phyloP scores from a whole-genome alignment of 164 flowering plant species.

The Piper betle region DNA sequence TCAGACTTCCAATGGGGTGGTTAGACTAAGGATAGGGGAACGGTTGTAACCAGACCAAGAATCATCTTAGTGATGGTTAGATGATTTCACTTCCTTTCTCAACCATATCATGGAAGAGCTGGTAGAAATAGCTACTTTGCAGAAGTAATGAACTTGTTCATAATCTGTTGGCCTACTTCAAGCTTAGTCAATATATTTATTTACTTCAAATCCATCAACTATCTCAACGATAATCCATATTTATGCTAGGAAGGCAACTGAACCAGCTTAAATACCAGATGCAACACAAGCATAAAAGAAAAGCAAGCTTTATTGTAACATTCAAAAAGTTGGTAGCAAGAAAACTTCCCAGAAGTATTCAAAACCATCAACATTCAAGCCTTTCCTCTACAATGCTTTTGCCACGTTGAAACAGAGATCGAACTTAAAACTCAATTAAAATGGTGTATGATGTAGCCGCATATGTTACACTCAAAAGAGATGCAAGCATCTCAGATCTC shows the following conservation, averaged over 20 bases:
- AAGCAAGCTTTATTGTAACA: no score
- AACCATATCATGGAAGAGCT: neutral
- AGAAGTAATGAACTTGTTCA: neutral
- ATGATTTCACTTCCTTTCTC: neutral
- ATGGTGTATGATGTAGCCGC: constrained; percentile 24
- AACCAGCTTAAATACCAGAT: no score
- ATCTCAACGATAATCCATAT: no score
- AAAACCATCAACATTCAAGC: no score
- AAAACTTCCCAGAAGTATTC: no score
- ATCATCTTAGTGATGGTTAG: neutral
- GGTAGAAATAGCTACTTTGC: neutral
- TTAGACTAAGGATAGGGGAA: neutral
- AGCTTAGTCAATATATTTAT: no score
- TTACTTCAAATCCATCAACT: neutral
- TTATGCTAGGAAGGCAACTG: no score
- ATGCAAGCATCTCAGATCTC: constrained; percentile 18
- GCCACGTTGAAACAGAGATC: neutral
- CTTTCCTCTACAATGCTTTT: no score
- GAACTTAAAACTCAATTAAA: neutral
- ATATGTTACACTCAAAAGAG: constrained; percentile 57
- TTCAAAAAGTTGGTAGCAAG: no score
- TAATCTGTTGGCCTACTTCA: neutral
- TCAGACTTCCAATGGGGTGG: neutral
- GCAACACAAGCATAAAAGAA: no score
- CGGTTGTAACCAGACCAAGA: neutral